Conservation (phyloP, 768 basidiomycete genomes). For the Podaxis rugospora region DNA sequence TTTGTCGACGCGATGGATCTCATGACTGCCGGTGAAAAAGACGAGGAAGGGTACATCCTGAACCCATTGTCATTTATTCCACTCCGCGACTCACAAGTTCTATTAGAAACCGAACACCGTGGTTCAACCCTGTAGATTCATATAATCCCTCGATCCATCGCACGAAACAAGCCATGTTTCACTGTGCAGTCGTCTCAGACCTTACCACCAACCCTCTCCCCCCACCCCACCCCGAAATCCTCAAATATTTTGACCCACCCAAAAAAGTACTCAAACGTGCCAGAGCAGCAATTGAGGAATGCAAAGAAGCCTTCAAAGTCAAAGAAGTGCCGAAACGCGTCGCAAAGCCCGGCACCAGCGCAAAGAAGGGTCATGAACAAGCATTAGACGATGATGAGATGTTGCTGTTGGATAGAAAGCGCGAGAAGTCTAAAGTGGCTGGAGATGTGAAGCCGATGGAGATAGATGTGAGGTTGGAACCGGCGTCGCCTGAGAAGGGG, state of each 20-base stretch:
- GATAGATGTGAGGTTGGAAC: neutral
- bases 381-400: conserved; percentile 61
- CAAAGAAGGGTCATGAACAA: conserved; percentile 59
- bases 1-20: conserved; percentile 91
- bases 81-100: conserved; percentile 20
- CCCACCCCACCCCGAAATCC: conserved; percentile 80
- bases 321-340: conserved; percentile 72
- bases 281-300: conserved; percentile 49
- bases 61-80: neutral
- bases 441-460: neutral
- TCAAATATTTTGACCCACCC: conserved; percentile 83
- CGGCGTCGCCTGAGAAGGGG: conserved; percentile 18
- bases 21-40: conserved; percentile 66
- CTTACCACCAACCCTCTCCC: conserved; percentile 71
- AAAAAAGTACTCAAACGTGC: conserved; percentile 60
- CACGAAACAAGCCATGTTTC: conserved; percentile 90
- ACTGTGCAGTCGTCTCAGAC: conserved; percentile 75
- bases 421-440: conserved; percentile 10
- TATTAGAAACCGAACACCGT: conserved; percentile 50
- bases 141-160: conserved; percentile 91
- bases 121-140: conserved; percentile 75
- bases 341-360: conserved; percentile 22
- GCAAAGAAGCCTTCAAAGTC: conserved; percentile 67
- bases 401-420: conserved; percentile 50
- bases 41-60: conserved; percentile 65